Percentiles rank a stretch among this genome's conserved stretches.
Evolutionary conservation across 2,329 filamentous ascomycete species (phyloP).

Genomic region (Cladorrhinum sp.): DNA sequence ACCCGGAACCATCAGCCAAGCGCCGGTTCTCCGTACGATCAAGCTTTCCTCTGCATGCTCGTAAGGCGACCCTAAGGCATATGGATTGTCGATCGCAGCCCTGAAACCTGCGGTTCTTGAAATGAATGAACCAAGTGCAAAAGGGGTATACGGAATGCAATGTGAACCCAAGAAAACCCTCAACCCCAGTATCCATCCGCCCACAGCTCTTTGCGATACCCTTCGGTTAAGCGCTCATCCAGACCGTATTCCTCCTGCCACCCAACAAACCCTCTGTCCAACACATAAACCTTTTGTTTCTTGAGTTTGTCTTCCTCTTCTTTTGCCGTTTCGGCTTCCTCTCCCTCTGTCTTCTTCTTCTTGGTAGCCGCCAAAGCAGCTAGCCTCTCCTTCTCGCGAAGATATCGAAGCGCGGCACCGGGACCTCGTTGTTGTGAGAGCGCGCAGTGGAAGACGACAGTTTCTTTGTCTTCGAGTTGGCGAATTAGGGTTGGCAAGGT

Average conservation of each 20-base stretch:
- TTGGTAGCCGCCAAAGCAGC: conserved; percentile 22
- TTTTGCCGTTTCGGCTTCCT: conserved; percentile 19
- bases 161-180: neutral
- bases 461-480: conserved; percentile 71
- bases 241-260: conserved; percentile 86
- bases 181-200: conserved; percentile 48
- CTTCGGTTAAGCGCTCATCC: conserved; percentile 79
- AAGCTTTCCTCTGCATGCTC: too few species aligned
- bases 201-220: conserved; percentile 83
- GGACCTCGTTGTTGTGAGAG: conserved; percentile 89
- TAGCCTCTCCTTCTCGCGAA: conserved; percentile 63
- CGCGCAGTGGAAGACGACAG: conserved; percentile 91
- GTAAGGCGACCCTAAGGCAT: too few species aligned
- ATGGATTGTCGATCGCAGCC: too few species aligned
- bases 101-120: too few species aligned
- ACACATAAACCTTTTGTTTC: conserved; percentile 71
- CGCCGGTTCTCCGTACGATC: too few species aligned
- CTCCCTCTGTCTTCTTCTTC: conserved; percentile 25
- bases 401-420: conserved; percentile 74
- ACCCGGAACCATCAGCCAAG: too few species aligned
- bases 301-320: conserved; percentile 17
- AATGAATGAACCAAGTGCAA: too few species aligned
- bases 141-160: neutral
- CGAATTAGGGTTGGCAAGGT: conserved; percentile 80
- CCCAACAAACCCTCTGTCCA: conserved; percentile 79